A percentile compares a stretch with the other conserved stretches of the same genome.
Evolutionary conservation across 2,329 filamentous ascomycete genomes (phyloP).

Genomic region (Curvularia lunata): DNA sequence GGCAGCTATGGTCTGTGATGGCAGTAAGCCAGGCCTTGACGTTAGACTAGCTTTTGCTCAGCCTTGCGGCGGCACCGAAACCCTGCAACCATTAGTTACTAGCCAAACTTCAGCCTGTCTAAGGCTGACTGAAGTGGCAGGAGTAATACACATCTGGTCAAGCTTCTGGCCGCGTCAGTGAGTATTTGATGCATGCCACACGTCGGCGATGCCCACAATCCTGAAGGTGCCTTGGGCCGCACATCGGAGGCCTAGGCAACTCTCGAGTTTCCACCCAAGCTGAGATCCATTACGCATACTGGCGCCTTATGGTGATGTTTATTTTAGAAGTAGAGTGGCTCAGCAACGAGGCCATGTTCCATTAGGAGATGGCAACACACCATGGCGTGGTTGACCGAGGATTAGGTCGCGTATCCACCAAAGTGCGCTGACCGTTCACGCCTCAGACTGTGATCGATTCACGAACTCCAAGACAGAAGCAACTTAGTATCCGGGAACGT

Average conservation of each 20-base stretch:
- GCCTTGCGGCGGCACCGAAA: constrained; percentile 28
- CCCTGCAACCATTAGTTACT: constrained; percentile 42
- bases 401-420: constrained; percentile 1
- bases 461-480: constrained; percentile 6
- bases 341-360: background rate
- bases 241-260: constrained; percentile 13
- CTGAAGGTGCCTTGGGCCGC: constrained; percentile 21
- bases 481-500: constrained; percentile 1
- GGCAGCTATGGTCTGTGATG: constrained; percentile 20
- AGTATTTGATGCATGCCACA: constrained; percentile 22
- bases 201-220: constrained; percentile 10
- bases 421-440: constrained; percentile 8
- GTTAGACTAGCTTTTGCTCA: constrained; percentile 22
- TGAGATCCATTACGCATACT: background rate
- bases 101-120: constrained; percentile 23
- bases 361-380: background rate
- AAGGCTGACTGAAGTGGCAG: constrained; percentile 41
- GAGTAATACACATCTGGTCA: constrained; percentile 21
- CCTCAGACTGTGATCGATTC: constrained; percentile 11
- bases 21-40: constrained; percentile 16
- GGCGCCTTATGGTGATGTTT: background rate
- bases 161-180: constrained; percentile 23
- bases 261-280: constrained; percentile 7
- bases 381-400: background rate
- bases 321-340: background rate